Evolutionary conservation across 371 early-diverging fungal species (phyloP).

Genomic region (Globomyces sp.): DNA sequence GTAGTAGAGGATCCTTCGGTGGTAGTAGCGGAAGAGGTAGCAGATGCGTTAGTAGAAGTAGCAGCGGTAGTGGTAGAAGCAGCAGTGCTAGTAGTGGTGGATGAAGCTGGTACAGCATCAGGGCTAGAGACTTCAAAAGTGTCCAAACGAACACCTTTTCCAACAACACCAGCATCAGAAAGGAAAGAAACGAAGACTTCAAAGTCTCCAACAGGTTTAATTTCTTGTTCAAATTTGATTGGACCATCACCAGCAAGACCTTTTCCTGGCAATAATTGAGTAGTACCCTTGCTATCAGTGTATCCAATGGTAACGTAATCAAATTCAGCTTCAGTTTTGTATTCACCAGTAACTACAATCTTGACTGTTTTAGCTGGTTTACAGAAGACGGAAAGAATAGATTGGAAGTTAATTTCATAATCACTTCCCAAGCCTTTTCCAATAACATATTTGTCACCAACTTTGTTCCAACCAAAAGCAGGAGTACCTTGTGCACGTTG

Average conservation of each 20-base stretch:
- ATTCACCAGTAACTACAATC: not conserved
- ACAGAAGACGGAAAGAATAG: slow-evolving; percentile 47
- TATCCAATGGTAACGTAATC: not conserved
- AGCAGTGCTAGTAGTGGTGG: no score
- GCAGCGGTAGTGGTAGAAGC: no score
- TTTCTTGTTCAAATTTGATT: not conserved
- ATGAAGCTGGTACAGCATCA: no score
- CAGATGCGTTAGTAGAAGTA: no score
- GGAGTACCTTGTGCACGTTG: no score
- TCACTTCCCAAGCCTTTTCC: not conserved
- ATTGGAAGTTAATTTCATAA: slow-evolving; percentile 21
- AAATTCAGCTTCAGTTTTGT: not conserved
- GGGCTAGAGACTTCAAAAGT: not conserved
- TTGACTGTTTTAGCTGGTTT: not conserved
- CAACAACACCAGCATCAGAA: not conserved
- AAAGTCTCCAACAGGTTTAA: not conserved
- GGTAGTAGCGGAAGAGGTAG: no score
- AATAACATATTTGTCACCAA: no score
- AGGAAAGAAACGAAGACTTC: not conserved
- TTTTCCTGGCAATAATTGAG: not conserved
- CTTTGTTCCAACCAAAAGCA: no score
- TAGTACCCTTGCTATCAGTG: not conserved
- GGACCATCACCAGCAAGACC: not conserved
- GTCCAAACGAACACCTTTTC: not conserved
- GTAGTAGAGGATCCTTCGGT: no score